Evolutionary conservation across 2,329 filamentous ascomycete genomes (phyloP), one percentile per base, ranked within the genome.

Genomic region (Tolypocladium ophioglossoides): DNA sequence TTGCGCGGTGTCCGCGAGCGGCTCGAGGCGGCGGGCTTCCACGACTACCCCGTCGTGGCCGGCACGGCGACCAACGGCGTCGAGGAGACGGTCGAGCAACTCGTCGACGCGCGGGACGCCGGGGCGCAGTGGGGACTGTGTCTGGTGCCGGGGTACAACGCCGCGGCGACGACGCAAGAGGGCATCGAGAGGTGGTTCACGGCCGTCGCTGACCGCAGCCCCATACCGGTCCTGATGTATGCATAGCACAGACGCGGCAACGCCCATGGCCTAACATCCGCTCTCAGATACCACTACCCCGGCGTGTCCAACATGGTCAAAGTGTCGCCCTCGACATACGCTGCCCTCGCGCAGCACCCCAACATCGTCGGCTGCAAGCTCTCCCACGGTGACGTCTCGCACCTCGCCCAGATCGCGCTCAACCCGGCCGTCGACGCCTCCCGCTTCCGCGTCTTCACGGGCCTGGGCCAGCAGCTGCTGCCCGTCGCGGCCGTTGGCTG

Each of bases 321-420:
- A 60, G 74, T 86, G 55, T 70, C 75, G 0, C 79, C 82, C 1
- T 72, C 78, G 10, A 83, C 82, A 0, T 83, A 81, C 62, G 79
- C 66, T 20, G 66, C 63, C 0, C 78, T 87, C 30, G 74, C 84
- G 8, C 70, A 75, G 53, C 83, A 86, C 64, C 75, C 79, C 34
- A 86, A 86, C 63, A 85, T 86, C 55, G 83, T 86, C 4, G 84
- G 84, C 51, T 84, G 80, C 70, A 87, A 87, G 70, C 78, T 87
- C 60, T 86, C 82, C 0, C 84, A 87, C 65, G 83, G 82, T 51
- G 81, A 85, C 63, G 75, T 86, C 49, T 84, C 82, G n/a, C 74
- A 79, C 60, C 82, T 85, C 64, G 74, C 78, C 5, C 78, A 85
- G 64, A 78, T 86, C 55, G 80, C 79, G 4, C 73, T 77, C 4